Evolutionary conservation across 2,329 filamentous ascomycete genomes (phyloP), one percentile per base, ranked within the genome.

Genomic region (Claviceps sp.): DNA sequence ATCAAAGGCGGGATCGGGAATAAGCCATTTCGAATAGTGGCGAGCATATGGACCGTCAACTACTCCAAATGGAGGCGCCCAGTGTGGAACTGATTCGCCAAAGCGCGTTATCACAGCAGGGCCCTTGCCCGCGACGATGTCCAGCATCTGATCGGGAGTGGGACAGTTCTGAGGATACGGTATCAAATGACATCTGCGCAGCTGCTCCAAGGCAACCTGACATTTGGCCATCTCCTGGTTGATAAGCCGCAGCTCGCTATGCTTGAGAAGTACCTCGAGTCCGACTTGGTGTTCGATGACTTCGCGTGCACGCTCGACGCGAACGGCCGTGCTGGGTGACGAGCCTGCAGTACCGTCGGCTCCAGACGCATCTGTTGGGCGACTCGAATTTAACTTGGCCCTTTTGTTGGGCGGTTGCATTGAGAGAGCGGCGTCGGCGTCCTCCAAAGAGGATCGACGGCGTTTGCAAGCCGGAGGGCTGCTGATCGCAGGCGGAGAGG

Each of bases 181-280:
- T 59, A 95, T 91, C 58, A 97, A 75, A 64, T 93, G 84, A 69
- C 90, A 96, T 54, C 93, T 83, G 60, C 93, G 86, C 56, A 98
- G 74, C 70, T 97, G 93, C 70, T 98, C 93, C 59, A 97, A 76
- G 11, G 90, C 88, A 57, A 90, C 74, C 71, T 97, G 90, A 64
- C 90, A 96, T 72, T 96, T 97, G 57, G 88, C 91, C 57, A 97
- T 78, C 71, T 97, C 93, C 69, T 95, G 89, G 64, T 97, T 88
- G 66, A 97, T 95, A 59, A 95, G 76, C 52, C 90, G 87, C 54
- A 97, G 72, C 71, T 98, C 93, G 62, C 93, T 83, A 68, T 98
- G 93, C 74, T 96, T 97, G 65, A 94, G 72, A 56, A 97, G 72
- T 50, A 97, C 90, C 71, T 96, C 90, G 58, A 93, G 79, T 62